Evolutionary conservation across 1,139 yeast species (phyloP), one percentile per base, ranked within the genome.

Genomic region (Candida pseudoviswanathii): DNA sequence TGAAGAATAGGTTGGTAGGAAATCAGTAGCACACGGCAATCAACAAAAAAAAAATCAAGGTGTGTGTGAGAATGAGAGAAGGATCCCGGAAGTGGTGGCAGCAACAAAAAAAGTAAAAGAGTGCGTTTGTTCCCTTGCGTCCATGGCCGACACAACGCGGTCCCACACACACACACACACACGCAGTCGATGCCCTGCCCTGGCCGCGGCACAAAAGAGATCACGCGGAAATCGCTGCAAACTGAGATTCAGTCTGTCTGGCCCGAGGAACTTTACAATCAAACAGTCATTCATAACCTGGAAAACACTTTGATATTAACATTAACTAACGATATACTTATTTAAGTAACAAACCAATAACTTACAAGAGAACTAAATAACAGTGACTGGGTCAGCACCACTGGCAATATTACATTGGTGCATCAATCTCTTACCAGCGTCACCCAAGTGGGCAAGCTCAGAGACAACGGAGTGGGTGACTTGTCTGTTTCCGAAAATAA

Each of bases 381-480:
- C 60, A 44, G 60, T 57, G 6, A 55, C 50, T 1, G 96, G 96
- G 62, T 88, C 95, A 24, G 64, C 56, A 4, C 90, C 91, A 64
- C 90, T 83, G 21, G 96, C 96, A 66, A 89, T 88, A 69, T 89
- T 89, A 70, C 96, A 89, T 69, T 89, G 96, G 65, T 89, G 96
- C 96, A 89, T 89, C 65, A 89, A 75, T 65, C 96, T 80, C 25
- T 78, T 77, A 26, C 82, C 85, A 47, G 66, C 65, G 10, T 49
- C 51, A 30, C 67, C 68, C 41, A 71, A 67, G 3, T 78, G 80
- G 60, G 75, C 75, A 67, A 89, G 85, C 65, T 89, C 96, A 46
- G 96, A 96, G 26, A 96, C 89, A 36, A 89, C 96, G 4, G 94
- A 83, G 64, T 89, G 96, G 85, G 91, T 86, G 9, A 89, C 94